A percentile compares a stretch with the other conserved stretches of the same genome.
Evolutionary conservation across 306 rosid species (phyloP).

Genomic region (Vigna hirtella): DNA sequence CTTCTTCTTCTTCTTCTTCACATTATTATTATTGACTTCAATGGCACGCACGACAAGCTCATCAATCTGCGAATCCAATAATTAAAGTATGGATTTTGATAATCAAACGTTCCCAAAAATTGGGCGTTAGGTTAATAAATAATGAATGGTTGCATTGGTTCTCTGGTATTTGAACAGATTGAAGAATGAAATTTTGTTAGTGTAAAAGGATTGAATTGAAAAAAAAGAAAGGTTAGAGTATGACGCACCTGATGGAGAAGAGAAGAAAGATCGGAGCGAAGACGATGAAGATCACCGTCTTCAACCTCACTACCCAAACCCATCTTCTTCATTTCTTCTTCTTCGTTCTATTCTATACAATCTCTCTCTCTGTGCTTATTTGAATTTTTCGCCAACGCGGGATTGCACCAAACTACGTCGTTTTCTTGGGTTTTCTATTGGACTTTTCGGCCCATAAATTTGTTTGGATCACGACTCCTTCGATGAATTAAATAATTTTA

Average conservation of each 20-base stretch:
- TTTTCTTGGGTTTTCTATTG: background rate
- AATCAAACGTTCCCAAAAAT: background rate
- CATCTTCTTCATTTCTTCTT: constrained; percentile 20
- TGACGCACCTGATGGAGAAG: constrained; percentile 62
- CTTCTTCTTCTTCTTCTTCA: background rate
- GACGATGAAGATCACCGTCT: constrained; percentile 44
- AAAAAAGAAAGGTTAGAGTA: background rate
- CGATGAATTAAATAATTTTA: background rate
- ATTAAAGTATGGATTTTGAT: background rate
- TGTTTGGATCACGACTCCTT: background rate
- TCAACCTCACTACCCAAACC: constrained; percentile 16
- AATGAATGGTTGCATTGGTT: background rate
- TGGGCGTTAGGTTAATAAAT: background rate
- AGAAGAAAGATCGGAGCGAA: constrained; percentile 74
- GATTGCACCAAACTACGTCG: background rate
- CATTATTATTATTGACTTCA: constrained; percentile 26
- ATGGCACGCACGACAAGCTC: constrained; percentile 77
- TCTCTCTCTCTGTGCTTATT: constrained; percentile 16
- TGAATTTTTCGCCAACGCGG: constrained; percentile 46
- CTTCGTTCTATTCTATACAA: background rate
- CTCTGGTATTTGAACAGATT: background rate
- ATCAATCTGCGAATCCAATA: constrained; percentile 65
- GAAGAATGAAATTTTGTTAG: background rate
- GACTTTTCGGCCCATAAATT: background rate
- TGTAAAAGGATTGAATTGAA: background rate